phyloP scores from a whole-genome alignment of 2,329 filamentous ascomycete genomes.

The Chalara sp. region DNA sequence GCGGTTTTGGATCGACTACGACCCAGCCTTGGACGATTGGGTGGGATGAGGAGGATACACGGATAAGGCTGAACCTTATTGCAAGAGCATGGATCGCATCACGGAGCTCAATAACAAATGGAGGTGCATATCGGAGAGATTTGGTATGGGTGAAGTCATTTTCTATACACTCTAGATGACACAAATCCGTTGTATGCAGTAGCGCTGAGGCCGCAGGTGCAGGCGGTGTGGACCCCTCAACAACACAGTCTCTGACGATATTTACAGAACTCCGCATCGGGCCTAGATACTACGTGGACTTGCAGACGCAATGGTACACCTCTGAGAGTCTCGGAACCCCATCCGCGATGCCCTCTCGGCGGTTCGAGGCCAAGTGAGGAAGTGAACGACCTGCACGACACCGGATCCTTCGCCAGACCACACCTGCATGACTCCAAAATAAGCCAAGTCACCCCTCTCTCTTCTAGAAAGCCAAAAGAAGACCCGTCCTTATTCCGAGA shows the following conservation, averaged over 20 bases:
- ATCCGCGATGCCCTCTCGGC: conserved; percentile 11
- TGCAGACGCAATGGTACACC: conserved; percentile 17
- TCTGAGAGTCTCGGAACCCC: conserved; percentile 15
- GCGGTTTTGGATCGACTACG: conserved; percentile 33
- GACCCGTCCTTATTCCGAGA: conserved; percentile 35
- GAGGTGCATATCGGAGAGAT: conserved; percentile 14
- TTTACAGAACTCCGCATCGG: conserved; percentile 22
- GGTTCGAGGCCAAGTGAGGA: conserved; percentile 11
- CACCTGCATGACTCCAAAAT: conserved; percentile 15
- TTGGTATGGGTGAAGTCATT: conserved; percentile 23
- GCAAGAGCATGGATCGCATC: conserved; percentile 27
- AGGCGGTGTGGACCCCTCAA: conserved; percentile 21
- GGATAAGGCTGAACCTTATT: conserved; percentile 29
- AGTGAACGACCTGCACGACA: conserved; percentile 15
- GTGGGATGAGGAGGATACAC: conserved; percentile 33
- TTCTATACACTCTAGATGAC: conserved; percentile 13
- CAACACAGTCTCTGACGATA: conserved; percentile 23
- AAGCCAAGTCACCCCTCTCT: conserved; percentile 15
- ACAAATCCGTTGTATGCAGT: conserved; percentile 23
- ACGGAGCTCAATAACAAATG: conserved; percentile 9
- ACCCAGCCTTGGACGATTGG: conserved; percentile 36
- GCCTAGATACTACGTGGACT: conserved; percentile 21
- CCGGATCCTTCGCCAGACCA: conserved; percentile 21
- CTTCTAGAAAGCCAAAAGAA: conserved; percentile 9
- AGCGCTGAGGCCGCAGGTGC: conserved; percentile 18